These are phyloP conservation scores for Lathyrus tuberosus DNA, from an alignment of 306 rosid genomes.

Conservation along the genomic window DNA sequence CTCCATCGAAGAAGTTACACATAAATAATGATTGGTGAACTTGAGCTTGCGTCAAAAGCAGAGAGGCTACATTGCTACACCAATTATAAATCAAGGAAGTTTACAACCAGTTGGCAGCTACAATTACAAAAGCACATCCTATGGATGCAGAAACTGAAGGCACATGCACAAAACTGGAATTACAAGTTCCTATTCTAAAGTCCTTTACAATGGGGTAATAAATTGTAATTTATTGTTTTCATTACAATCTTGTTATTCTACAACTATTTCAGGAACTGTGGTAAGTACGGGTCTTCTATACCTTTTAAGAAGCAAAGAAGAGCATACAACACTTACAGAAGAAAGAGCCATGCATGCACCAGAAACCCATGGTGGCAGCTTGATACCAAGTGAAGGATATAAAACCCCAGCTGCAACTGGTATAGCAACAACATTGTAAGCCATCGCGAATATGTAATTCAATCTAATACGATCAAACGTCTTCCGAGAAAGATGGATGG, in stretches of 20 bases:
- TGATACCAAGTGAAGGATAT: slow-evolving; percentile 73
- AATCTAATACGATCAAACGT: slow-evolving; percentile 77
- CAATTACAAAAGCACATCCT: slow-evolving; percentile 35
- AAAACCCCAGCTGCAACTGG: slow-evolving; percentile 89
- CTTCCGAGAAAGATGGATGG: slow-evolving; percentile 89
- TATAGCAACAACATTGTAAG: slow-evolving; percentile 80
- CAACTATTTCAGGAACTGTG: slow-evolving; percentile 76
- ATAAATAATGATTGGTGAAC: neutral
- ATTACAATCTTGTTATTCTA: slow-evolving; percentile 57
- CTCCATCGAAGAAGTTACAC: neutral
- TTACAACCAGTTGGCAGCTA: slow-evolving; percentile 46
- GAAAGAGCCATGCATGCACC: slow-evolving; percentile 99
- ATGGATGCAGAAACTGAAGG: slow-evolving; percentile 28
- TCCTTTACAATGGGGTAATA: slow-evolving; percentile 34
- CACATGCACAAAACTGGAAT: slow-evolving; percentile 45
- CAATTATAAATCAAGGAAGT: slow-evolving; percentile 38
- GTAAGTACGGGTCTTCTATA: slow-evolving; percentile 85
- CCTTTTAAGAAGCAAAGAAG: slow-evolving; percentile 84
- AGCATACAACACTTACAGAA: slow-evolving; percentile 90
- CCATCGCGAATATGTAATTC: slow-evolving; percentile 91
- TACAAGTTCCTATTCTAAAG: slow-evolving; percentile 26
- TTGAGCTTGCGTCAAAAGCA: neutral
- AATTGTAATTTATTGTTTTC: slow-evolving; percentile 34
- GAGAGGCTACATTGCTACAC: slow-evolving; percentile 5
- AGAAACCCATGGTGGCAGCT: slow-evolving; percentile 95